These are phyloP conservation scores for Ophiocytium majus DNA, from an alignment of 352 stramenopile genomes.

Conservation along the genomic window DNA sequence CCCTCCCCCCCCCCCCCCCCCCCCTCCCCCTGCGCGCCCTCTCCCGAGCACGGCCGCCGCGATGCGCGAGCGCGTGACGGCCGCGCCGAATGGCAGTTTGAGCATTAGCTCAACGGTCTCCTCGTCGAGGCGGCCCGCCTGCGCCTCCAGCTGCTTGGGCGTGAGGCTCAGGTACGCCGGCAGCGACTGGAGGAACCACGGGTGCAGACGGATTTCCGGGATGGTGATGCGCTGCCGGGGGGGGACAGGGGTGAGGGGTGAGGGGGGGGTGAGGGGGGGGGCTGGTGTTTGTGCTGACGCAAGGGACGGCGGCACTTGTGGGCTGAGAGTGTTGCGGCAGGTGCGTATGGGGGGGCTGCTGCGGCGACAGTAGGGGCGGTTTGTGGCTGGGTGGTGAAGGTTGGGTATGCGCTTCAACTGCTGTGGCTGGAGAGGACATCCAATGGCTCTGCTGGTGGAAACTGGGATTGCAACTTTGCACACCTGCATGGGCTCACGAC, in stretches of 20 bases:
- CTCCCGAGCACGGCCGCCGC: background rate
- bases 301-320: no score
- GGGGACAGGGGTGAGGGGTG: background rate
- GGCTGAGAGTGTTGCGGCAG: no score
- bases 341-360: no score
- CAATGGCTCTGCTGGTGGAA: no score
- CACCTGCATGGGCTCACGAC: no score
- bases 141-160: slow-evolving; percentile 77
- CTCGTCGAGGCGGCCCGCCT: slow-evolving; percentile 37
- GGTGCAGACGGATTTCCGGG: slow-evolving; percentile 92
- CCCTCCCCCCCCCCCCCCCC: no score
- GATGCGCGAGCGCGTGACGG: background rate
- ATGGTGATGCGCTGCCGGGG: slow-evolving; percentile 86
- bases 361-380: no score
- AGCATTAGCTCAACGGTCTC: background rate
- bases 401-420: no score
- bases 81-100: background rate
- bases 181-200: slow-evolving; percentile 97
- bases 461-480: no score
- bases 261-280: no score
- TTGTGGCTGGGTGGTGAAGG: no score
- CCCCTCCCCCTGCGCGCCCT: background rate
- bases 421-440: no score
- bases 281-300: background rate
- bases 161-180: slow-evolving; percentile 91